Evolutionary conservation across 1,284 basidiomycete genomes (phyloP).

Genomic region (Lentinula novae-zelandiae): DNA sequence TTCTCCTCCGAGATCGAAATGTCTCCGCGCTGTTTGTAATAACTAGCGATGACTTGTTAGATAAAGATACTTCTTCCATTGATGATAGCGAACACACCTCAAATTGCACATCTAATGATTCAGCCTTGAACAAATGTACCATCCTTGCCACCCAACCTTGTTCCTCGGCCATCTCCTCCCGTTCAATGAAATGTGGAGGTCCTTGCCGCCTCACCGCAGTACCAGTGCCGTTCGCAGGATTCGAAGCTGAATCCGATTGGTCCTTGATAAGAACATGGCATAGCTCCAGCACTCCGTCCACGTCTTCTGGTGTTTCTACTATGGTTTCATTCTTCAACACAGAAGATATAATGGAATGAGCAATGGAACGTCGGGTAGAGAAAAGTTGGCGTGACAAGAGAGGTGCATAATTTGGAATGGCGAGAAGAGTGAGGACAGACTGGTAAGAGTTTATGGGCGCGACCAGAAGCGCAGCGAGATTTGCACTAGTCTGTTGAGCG

Average conservation of each 20-base stretch:
- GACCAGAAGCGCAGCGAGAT: constrained; percentile 85
- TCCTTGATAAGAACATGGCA: constrained; percentile 90
- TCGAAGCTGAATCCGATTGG: constrained; percentile 57
- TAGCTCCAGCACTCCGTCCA: constrained; percentile 85
- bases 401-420: constrained; percentile 83
- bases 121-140: constrained; percentile 89
- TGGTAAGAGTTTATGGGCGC: constrained; percentile 94
- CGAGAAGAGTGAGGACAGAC: constrained; percentile 90
- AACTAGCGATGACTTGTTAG: constrained; percentile 43
- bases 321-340: constrained; percentile 94
- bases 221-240: constrained; percentile 25
- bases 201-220: constrained; percentile 46
- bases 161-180: constrained; percentile 91
- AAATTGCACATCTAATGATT: constrained; percentile 82
- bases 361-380: constrained; percentile 83
- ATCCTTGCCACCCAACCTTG: constrained; percentile 96
- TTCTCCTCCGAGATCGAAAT: constrained; percentile 89
- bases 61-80: constrained; percentile 2
- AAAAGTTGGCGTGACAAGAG: constrained; percentile 84
- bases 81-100: constrained; percentile 51
- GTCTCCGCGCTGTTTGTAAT: constrained; percentile 81
- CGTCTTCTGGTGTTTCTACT: constrained; percentile 87
- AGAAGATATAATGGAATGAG: constrained; percentile 87
- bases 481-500: constrained; percentile 78
- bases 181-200: constrained; percentile 57